Evolutionary conservation across 208 protist genomes (phyloP), one percentile per base, ranked within the genome.

Genomic region (Trypanosoma cruzi): DNA sequence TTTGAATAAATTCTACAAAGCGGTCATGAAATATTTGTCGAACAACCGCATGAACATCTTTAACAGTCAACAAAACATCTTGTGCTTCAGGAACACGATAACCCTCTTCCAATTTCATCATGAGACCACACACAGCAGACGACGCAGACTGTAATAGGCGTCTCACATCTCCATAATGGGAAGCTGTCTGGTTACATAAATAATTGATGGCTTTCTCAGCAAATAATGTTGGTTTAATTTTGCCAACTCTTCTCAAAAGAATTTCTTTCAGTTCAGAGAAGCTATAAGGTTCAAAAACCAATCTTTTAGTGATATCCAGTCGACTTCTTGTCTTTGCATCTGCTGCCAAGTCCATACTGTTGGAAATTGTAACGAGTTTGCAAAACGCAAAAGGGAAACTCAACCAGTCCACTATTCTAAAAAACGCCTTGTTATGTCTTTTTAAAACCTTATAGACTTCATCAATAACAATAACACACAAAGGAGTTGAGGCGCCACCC

Each of bases 391-490:
- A 81, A 14, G 89, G 92, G 29, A 95, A 71, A 16, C 78, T 89
- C 13, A 96, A 74, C 92, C 92, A 96, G 57, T 96, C 92, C 14
- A 96, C 78, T 40, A 96, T 78, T 58, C 85, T 86, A 53, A 95
- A 95, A 22, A 96, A 82, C 0, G 71, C 86, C 58, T 92, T 93
- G 0, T 88, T 71, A 68, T 94, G 84, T 59, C 87, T 88, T 68
- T 95, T 84, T 4, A 94, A 50, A 2, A 93, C 73, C 29, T 95
- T 94, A 80, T 96, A 89, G 0, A 94, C 87, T 64, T 96, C 92
- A 68, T 96, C 92, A n/a, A 96, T 77, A 24, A 96, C 80, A 64
- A 96, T 93, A 16, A 96, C 77, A 46, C 89, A 94, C n/a, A 93
- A 55, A 26, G 68, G 75, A 50, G 52, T 40, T 24, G 55, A 32